A percentile compares a stretch with the other conserved stretches of the same genome.
Evolutionary conservation across 306 rosid species (phyloP).

Genomic region (Quercus robur): DNA sequence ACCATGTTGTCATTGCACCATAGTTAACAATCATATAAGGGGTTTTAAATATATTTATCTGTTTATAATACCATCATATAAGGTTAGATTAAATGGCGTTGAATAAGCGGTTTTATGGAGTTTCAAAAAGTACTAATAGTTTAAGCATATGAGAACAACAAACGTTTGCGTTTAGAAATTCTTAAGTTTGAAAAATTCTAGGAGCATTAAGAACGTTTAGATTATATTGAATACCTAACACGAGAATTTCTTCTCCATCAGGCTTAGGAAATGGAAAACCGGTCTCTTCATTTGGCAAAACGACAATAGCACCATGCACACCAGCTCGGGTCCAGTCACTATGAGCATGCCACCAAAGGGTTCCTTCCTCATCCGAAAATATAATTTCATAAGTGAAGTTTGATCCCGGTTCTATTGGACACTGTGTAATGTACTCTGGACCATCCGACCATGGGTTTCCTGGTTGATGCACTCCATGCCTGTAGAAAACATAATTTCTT

Average conservation of each 20-base stretch:
- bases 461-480: constrained; percentile 43
- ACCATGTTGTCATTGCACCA: no score
- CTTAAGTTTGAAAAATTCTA: no score
- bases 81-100: no score
- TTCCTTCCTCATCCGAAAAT: constrained; percentile 37
- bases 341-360: constrained; percentile 50
- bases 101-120: no score
- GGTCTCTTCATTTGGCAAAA: background rate
- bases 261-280: constrained; percentile 30
- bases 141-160: no score
- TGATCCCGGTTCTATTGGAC: constrained; percentile 27
- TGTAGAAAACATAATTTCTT: background rate
- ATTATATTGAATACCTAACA: constrained; percentile 15
- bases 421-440: constrained; percentile 38
- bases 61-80: no score
- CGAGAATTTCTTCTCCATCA: constrained; percentile 9
- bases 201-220: no score
- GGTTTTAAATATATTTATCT: no score
- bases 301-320: constrained; percentile 29
- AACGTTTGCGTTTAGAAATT: no score
- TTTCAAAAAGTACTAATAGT: no score
- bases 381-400: constrained; percentile 28
- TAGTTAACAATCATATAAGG: no score
- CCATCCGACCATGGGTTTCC: constrained; percentile 46
- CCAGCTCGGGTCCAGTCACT: constrained; percentile 39